Base-by-base conservation (phyloP, 2,329 filamentous ascomycete genomes). In the Penicillium polonicum region DNA sequence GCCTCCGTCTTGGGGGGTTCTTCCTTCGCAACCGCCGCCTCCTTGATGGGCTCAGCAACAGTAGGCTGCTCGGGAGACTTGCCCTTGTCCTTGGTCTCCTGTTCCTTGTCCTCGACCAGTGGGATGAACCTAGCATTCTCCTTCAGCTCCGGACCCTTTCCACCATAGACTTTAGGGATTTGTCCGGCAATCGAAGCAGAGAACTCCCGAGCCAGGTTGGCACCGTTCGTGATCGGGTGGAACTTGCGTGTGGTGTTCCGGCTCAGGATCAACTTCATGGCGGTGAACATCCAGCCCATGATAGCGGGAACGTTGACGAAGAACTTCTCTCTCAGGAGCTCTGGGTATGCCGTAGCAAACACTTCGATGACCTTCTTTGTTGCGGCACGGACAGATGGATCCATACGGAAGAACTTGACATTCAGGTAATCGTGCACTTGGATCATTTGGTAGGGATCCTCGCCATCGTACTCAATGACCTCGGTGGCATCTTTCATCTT, bases 371-470 rank as follows among this genome's bases (percentile, higher is more conserved):
- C 92, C 78, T 92, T 86, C 69, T 86, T 87, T 63, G 86, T 89
- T 17, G 90, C 89, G 4, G 86, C 82, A 74, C 90, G 92, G 75
- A 94, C 87, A 57, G 83, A 80, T 0, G 89, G 84, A 56, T 93
- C 88, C 79, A 90, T 87, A 59, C 91, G 87, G 65, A 97, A 82
- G 82, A 97, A 96, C 70, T 87, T 91, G 72, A 96, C 87, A 61
- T 86, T 88, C 67, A 90, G 85, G 81, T 97, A 97, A 80, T 97
- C 93, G 78, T 97, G 93, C 29, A 97, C 87, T 76, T 97, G 92
- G 68, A 90, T 84, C 80, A 95, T 92, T 76, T 93, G 90, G 78
- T 96, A 95, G 1, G 89, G 90, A 70, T 97, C 93, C 10, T 81
- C 77, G 17, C 82, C 83, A 36, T 80, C 68, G 64, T 84, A 79